phyloP scores from a whole-genome alignment of 805 yeast genomes.

The Saccharomycopsis capsularis region DNA sequence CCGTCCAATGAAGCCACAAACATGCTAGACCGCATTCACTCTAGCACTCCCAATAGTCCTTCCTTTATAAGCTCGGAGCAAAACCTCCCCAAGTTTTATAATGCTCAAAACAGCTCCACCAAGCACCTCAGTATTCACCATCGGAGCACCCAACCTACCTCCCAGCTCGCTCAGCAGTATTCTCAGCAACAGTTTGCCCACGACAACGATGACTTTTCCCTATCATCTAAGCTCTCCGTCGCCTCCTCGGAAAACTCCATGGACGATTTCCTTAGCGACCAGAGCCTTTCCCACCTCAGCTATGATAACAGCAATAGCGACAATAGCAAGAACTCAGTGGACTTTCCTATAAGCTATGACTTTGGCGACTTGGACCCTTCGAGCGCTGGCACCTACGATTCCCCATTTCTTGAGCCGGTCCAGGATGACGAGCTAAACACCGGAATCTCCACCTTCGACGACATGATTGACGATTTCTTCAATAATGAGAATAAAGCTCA shows the following conservation, averaged over 20 bases:
- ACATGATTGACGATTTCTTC: constrained; percentile 9
- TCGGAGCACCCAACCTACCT: neutral
- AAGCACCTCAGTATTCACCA: too few species aligned
- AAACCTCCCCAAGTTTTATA: too few species aligned
- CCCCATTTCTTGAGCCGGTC: constrained; percentile 19
- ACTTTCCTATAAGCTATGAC: neutral
- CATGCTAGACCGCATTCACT: neutral
- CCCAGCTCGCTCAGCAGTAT: neutral
- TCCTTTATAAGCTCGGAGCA: too few species aligned
- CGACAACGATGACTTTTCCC: constrained; percentile 1
- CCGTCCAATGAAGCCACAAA: neutral
- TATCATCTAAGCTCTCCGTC: neutral
- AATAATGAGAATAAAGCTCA: neutral
- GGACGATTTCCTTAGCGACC: constrained; percentile 6
- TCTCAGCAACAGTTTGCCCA: neutral
- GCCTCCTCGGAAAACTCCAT: constrained; percentile 8
- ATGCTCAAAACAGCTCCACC: neutral
- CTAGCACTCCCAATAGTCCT: neutral
- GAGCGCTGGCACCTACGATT: neutral
- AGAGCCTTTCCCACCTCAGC: neutral
- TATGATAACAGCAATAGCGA: neutral
- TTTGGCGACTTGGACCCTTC: neutral
- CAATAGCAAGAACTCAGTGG: neutral
- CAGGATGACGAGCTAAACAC: constrained; percentile 5
- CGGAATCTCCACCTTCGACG: constrained; percentile 4